These are phyloP conservation scores for Geotrichum siamense DNA, from an alignment of 1,139 yeast genomes.

Conservation along the genomic window DNA sequence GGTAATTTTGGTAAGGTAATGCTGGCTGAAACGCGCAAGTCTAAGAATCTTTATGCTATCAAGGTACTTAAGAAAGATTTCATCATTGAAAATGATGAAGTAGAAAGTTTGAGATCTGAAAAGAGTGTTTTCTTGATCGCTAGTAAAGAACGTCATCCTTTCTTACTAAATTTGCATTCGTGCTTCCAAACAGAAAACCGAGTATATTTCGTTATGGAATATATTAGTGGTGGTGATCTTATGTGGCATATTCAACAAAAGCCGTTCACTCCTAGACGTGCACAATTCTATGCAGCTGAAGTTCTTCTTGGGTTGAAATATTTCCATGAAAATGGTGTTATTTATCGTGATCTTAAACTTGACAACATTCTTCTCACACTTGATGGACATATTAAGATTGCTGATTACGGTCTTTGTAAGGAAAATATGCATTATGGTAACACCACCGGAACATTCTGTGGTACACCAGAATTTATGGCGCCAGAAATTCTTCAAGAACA, in stretches of 20 bases:
- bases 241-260: constrained; percentile 99
- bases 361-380: constrained; percentile 86
- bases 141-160: constrained; percentile 85
- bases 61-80: constrained; percentile 93
- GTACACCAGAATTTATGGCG: constrained; percentile 99
- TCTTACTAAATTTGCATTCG: constrained; percentile 81
- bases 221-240: constrained; percentile 93
- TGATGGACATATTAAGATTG: constrained; percentile 93
- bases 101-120: constrained; percentile 89
- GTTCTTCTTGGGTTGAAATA: constrained; percentile 84
- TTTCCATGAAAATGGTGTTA: constrained; percentile 92
- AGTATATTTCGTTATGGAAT: constrained; percentile 96
- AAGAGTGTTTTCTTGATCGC: constrained; percentile 89
- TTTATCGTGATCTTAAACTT: constrained; percentile 91
- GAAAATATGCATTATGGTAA: constrained; percentile 91
- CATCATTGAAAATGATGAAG: constrained; percentile 91
- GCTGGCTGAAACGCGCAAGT: constrained; percentile 86
- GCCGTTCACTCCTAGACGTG: constrained; percentile 80
- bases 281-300: constrained; percentile 96
- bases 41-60: constrained; percentile 77
- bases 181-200: constrained; percentile 98
- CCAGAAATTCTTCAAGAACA: constrained; percentile 94
- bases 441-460: constrained; percentile 94
- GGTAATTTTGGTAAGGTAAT: constrained; percentile 98
- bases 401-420: constrained; percentile 94